Conservation (phyloP, 306 rosid genomes). For the Senna tora region DNA sequence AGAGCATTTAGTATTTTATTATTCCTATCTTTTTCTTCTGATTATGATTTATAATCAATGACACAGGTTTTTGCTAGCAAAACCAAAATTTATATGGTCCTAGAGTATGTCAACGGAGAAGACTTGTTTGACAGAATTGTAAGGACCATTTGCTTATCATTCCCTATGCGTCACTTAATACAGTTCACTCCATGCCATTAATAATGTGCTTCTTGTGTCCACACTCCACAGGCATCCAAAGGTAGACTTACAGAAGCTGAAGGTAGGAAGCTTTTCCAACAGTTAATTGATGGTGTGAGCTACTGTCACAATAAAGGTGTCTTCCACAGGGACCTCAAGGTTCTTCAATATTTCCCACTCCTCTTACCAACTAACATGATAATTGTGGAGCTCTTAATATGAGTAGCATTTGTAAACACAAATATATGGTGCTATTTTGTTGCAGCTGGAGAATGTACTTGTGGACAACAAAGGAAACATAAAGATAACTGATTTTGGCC, state of each 20-base stretch:
- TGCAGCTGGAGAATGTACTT: slow-evolving; percentile 89
- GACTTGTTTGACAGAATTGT: slow-evolving; percentile 88
- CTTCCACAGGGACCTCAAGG: slow-evolving; percentile 94
- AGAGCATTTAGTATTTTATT: background rate
- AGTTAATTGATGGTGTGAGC: slow-evolving; percentile 80
- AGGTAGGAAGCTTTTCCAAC: slow-evolving; percentile 84
- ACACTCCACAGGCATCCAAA: slow-evolving; percentile 58
- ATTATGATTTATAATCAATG: slow-evolving; percentile 28
- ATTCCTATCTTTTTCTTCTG: background rate
- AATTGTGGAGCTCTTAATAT: background rate
- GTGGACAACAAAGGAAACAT: slow-evolving; percentile 70
- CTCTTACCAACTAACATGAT: slow-evolving; percentile 7
- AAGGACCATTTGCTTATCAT: slow-evolving; percentile 36
- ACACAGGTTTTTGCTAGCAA: slow-evolving; percentile 89
- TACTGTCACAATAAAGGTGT: slow-evolving; percentile 86
- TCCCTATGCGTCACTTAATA: background rate
- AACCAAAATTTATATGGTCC: slow-evolving; percentile 86
- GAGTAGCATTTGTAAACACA: slow-evolving; percentile 9
- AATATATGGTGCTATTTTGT: slow-evolving; percentile 14
- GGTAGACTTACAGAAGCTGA: slow-evolving; percentile 68
- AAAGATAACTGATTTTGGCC: slow-evolving; percentile 89
- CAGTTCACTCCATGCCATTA: slow-evolving; percentile 1
- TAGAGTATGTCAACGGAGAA: slow-evolving; percentile 81
- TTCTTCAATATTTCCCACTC: slow-evolving; percentile 24
- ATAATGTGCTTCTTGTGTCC: slow-evolving; percentile 3